phyloP scores from a whole-genome alignment of 192 early-diverging fungal species.

The Coemansia umbellata region DNA sequence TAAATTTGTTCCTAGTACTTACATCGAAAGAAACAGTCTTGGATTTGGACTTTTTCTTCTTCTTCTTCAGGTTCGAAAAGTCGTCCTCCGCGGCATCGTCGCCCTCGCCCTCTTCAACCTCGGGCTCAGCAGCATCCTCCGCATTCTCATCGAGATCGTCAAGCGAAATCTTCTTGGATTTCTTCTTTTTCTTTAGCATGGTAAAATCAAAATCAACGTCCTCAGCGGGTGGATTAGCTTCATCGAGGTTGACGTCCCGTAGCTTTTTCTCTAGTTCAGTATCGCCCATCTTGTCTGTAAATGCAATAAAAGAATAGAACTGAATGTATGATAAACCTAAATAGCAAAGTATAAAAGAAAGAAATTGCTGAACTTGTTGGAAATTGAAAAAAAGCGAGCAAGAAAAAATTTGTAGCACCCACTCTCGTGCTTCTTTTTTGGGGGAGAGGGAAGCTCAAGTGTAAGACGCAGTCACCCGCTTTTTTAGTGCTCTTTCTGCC shows the following conservation, averaged over 20 bases:
- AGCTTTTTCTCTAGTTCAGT: conserved; percentile 23
- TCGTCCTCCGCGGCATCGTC: conserved; percentile 26
- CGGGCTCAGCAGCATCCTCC: conserved; percentile 7
- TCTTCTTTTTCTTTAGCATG: conserved; percentile 48
- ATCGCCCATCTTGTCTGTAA: conserved; percentile 3
- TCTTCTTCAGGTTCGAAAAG: conserved; percentile 56
- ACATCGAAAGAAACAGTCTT: conserved; percentile 47
- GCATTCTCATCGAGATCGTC: conserved; percentile 40
- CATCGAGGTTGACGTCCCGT: no score
- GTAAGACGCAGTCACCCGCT: no score
- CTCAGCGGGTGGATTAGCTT: conserved; percentile 6
- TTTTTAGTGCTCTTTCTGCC: no score
- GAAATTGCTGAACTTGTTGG: no score
- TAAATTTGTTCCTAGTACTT: conserved; percentile 3
- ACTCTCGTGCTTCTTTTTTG: no score
- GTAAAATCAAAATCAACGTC: conserved; percentile 22
- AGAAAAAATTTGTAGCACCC: no score
- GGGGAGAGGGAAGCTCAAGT: no score
- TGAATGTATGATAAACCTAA: not conserved
- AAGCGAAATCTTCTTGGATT: conserved; percentile 45
- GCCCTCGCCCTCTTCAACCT: conserved; percentile 14
- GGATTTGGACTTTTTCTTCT: conserved; percentile 57
- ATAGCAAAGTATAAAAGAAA: no score
- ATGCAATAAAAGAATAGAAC: conserved; percentile 10
- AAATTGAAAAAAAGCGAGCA: no score